phyloP scores from a whole-genome alignment of 2,329 filamentous ascomycete genomes.

The Talaromyces atroroseus region DNA sequence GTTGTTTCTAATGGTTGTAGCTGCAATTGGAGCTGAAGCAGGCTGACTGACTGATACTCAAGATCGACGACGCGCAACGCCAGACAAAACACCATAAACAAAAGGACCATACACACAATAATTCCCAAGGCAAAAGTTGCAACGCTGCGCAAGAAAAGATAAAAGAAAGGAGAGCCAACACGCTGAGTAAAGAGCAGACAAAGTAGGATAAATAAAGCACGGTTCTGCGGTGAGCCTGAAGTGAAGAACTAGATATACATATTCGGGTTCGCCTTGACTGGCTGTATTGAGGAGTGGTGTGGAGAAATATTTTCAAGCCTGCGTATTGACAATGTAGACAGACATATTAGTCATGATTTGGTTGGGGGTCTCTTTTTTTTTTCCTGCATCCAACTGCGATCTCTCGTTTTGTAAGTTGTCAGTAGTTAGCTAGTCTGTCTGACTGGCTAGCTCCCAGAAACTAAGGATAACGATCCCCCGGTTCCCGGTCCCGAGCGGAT shows the following conservation, averaged over 20 bases:
- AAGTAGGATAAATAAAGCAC: neutral
- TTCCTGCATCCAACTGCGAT: constrained; percentile 10
- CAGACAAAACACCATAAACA: constrained; percentile 7
- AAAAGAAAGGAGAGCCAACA: neutral
- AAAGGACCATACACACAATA: neutral
- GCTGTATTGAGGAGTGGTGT: neutral
- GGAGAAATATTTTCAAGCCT: neutral
- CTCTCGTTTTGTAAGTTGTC: neutral
- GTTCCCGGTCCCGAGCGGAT: constrained; percentile 10
- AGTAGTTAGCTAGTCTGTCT: no score
- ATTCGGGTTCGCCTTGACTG: neutral
- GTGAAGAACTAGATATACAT: constrained; percentile 29
- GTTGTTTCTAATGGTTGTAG: neutral
- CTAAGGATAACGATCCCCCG: constrained; percentile 12
- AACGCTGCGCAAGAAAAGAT: neutral
- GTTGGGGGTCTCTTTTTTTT: constrained; percentile 4
- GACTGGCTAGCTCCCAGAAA: neutral
- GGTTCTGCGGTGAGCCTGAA: constrained; percentile 14
- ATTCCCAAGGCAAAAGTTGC: neutral
- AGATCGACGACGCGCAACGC: constrained; percentile 6
- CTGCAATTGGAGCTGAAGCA: constrained; percentile 1
- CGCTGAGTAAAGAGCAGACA: neutral
- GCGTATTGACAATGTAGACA: neutral
- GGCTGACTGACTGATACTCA: neutral
- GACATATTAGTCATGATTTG: constrained; percentile 6